These are phyloP conservation scores for Phytophthora capsici DNA, from an alignment of 352 stramenopile species.

Conservation along the genomic window DNA sequence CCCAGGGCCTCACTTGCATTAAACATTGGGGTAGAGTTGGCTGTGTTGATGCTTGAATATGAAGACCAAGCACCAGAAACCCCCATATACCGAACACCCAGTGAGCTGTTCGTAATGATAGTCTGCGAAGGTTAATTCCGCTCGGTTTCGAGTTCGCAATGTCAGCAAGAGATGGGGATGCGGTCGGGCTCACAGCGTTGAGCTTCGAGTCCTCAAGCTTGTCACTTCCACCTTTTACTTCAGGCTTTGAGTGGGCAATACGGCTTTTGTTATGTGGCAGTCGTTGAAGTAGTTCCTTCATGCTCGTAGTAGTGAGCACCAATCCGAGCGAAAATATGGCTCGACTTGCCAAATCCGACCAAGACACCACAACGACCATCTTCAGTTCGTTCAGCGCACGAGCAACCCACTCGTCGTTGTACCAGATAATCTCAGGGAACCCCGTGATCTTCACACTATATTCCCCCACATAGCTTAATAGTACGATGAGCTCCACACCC, in stretches of 20 bases:
- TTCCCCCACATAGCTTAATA: conserved; percentile 11
- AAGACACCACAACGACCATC: conserved; percentile 38
- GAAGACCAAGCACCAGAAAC: conserved; percentile 17
- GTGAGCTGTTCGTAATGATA: conserved; percentile 11
- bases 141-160: background rate
- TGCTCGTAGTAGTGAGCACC: conserved; percentile 18
- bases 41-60: conserved; percentile 23
- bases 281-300: conserved; percentile 30
- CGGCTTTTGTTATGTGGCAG: background rate
- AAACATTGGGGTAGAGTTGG: conserved; percentile 27
- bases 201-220: conserved; percentile 3
- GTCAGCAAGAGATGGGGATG: background rate
- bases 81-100: conserved; percentile 24
- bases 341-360: conserved; percentile 29
- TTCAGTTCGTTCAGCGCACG: conserved; percentile 36
- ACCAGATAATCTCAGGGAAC: conserved; percentile 27
- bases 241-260: background rate
- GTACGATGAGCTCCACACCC: conserved; percentile 22
- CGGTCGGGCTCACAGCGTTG: background rate
- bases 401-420: conserved; percentile 35
- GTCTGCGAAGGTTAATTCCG: background rate
- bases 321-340: conserved; percentile 32
- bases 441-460: conserved; percentile 8
- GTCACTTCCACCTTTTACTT: background rate
- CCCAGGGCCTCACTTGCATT: conserved; percentile 45